Conservation (phyloP, 345 rosid species). For the Euclidium syriacum region DNA sequence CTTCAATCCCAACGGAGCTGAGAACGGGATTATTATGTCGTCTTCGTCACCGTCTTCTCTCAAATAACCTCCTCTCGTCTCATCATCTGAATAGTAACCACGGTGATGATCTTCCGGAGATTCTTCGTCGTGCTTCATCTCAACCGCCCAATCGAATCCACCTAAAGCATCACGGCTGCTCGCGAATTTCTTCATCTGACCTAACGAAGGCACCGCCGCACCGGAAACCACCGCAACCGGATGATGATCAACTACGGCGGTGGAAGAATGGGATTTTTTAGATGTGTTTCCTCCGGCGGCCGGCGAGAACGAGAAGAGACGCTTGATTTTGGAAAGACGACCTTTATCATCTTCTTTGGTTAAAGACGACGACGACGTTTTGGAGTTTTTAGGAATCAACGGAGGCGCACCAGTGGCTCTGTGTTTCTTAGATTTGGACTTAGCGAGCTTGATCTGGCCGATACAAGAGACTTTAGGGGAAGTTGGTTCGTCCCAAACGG, state of each 20-base stretch:
- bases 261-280: slow-evolving; percentile 26
- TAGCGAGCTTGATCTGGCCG: slow-evolving; percentile 67
- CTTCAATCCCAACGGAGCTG: slow-evolving; percentile 58
- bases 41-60: slow-evolving; percentile 27
- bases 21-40: slow-evolving; percentile 50
- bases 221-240: slow-evolving; percentile 21
- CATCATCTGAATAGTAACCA: slow-evolving; percentile 52
- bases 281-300: slow-evolving; percentile 1
- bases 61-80: slow-evolving; percentile 24
- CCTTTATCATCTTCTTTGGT: slow-evolving; percentile 16
- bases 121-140: slow-evolving; percentile 34
- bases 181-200: slow-evolving; percentile 75
- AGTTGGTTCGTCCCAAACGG: slow-evolving; percentile 57
- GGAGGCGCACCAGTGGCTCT: background rate
- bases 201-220: slow-evolving; percentile 45
- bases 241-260: background rate
- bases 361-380: background rate
- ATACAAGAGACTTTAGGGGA: slow-evolving; percentile 93
- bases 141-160: slow-evolving; percentile 61
- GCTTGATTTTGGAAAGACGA: slow-evolving; percentile 36
- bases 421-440: slow-evolving; percentile 39
- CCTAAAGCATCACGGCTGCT: slow-evolving; percentile 61
- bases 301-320: slow-evolving; percentile 32
- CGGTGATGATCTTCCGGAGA: slow-evolving; percentile 42
- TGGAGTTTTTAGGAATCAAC: slow-evolving; percentile 15